Conservation (phyloP, 2,329 filamentous ascomycete species). For the Colletotrichum acutatum region DNA sequence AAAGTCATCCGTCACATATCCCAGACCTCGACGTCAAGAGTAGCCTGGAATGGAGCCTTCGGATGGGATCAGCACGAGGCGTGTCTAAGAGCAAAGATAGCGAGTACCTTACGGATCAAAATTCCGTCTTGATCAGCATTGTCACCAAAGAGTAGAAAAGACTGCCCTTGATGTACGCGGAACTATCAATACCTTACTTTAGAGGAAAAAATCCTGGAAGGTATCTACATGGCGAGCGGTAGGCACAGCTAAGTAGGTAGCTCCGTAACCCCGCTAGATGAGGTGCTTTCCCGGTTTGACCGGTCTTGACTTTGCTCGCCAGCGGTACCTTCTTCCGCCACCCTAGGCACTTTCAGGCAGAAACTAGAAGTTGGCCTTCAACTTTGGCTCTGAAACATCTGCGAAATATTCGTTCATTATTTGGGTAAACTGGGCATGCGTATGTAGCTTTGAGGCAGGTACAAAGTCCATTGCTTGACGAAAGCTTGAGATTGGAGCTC, state of each 20-base stretch:
- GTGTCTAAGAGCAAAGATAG: not conserved
- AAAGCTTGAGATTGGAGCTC: conserved; percentile 19
- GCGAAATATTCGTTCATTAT: too few relatives aligned
- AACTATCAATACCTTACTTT: not conserved
- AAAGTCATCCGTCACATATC: not conserved
- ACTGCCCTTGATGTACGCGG: too few relatives aligned
- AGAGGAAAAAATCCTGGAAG: not conserved
- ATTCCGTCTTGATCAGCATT: too few relatives aligned
- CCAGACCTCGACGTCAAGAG: not conserved
- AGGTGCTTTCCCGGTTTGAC: not conserved
- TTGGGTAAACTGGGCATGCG: too few relatives aligned
- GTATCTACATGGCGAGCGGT: not conserved
- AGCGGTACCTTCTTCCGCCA: not conserved
- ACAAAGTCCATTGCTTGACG: not conserved
- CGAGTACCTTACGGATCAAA: not conserved
- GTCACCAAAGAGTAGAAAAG: too few relatives aligned
- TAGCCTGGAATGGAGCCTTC: not conserved
- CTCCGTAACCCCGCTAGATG: conserved; percentile 18
- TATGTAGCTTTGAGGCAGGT: too few relatives aligned
- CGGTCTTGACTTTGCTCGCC: not conserved
- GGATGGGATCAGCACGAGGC: not conserved
- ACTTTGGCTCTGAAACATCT: too few relatives aligned
- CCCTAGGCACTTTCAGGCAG: not conserved
- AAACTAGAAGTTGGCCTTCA: not conserved
- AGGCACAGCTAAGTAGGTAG: not conserved